A percentile compares a stretch with the other conserved stretches of the same genome.
Conservation (phyloP, 176 grass and related monocot genomes). For the Melocanna baccifera region DNA sequence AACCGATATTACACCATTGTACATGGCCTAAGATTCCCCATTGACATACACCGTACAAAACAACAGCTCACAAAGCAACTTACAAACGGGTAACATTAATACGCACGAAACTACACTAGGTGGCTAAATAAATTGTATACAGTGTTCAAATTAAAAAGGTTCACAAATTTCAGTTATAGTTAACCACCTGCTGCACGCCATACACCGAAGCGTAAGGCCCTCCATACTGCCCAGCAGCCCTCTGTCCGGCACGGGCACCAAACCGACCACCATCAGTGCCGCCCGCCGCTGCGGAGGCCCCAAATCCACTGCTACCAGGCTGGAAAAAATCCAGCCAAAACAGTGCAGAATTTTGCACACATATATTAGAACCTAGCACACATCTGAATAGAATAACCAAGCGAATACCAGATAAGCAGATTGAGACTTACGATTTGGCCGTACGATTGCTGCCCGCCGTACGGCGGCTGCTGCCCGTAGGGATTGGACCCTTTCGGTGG, state of each 20-base stretch:
- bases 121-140: background rate
- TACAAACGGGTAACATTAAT: background rate
- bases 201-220: slow-evolving; percentile 70
- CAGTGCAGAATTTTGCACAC: background rate
- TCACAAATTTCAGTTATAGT: background rate
- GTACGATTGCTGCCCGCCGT: slow-evolving; percentile 62
- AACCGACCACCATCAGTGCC: slow-evolving; percentile 38
- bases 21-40: too few relatives aligned
- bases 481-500: slow-evolving; percentile 66
- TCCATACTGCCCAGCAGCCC: slow-evolving; percentile 51
- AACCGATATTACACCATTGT: too few relatives aligned
- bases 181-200: slow-evolving; percentile 57
- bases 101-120: background rate
- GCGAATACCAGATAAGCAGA: background rate
- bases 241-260: slow-evolving; percentile 45
- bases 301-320: slow-evolving; percentile 62
- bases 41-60: background rate
- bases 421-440: slow-evolving; percentile 53
- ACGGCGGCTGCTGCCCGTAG: slow-evolving; percentile 61
- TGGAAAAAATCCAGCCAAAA: slow-evolving; percentile 31
- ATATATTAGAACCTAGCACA: background rate
- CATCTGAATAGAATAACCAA: slow-evolving; percentile 4
- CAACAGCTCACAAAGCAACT: background rate
- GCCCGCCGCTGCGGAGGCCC: slow-evolving; percentile 14
- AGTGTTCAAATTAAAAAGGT: background rate